Base-by-base conservation (phyloP, 169 alveolate genomes). In the Babesia ovis region DNA sequence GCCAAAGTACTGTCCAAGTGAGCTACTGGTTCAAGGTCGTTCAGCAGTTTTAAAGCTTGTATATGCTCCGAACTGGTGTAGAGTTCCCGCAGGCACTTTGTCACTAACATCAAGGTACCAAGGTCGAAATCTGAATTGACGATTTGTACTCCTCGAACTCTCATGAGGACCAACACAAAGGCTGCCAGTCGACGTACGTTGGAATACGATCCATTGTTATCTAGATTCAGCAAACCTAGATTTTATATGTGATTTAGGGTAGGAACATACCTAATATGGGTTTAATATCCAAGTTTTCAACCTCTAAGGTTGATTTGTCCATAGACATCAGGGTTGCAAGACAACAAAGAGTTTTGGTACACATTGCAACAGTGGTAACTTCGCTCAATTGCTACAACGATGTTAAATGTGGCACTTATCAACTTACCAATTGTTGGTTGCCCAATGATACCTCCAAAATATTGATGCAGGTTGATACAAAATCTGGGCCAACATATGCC, bases 251-350 rank as follows among this genome's bases (percentile, higher is more conserved):
- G 23, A 57, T 31, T 3, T 3, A 20, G 16, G 6, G 9, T 29
- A 6, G 62, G 5, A 20, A 57, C 62, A 8, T 64, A 64, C 74
- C 61, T 35, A 45, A 12, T 18, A 64, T 29, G 9, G 74, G 74
- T 4, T 34, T 8, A 16, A n/a, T 27, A n/a, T 64, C 61, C 25
- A 64, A 20, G 20, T 43, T 27, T 16, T 39, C 23, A 29, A 6
- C 31, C 29, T 20, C 61, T 4, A 35, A 20, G 25, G 32, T 14
- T 9, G 9, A 11, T 14, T 39, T 29, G 31, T 39, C 46, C 8
- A 9, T 39, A 9, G 46, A 39, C 14, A 14, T 9, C 46, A 39
- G 14, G n/a, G 14, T 9, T 39, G 14, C 14, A 39, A 39, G 8
- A 14, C n/a, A 8, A 14, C 46, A 39, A 9, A 39, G 14, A 9